Percentiles rank a stretch among this genome's conserved stretches.
Conservation (phyloP, 805 yeast species). For the Metschnikowia cubensis region DNA sequence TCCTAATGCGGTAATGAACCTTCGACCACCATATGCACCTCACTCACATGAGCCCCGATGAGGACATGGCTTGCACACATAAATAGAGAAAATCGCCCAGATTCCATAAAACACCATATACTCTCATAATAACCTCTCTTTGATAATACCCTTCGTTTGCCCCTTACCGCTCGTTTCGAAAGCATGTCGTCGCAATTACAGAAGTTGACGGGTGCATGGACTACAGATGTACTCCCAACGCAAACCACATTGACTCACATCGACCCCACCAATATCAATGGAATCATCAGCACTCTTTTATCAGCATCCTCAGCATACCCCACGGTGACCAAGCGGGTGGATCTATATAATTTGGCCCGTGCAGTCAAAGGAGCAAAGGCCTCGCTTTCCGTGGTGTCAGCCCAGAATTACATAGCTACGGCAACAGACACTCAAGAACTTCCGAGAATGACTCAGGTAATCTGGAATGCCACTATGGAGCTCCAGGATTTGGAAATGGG, state of each 20-base stretch:
- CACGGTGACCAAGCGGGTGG: constrained; percentile 13
- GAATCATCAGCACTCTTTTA: constrained; percentile 10
- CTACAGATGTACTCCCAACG: constrained; percentile 17
- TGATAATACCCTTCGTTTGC: background rate
- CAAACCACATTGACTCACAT: constrained; percentile 19
- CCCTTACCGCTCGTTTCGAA: too few species aligned
- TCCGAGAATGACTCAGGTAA: constrained; percentile 18
- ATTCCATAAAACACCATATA: background rate
- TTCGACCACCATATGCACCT: background rate
- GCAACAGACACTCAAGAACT: constrained; percentile 20
- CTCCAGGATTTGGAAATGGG: constrained; percentile 20
- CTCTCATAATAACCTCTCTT: background rate
- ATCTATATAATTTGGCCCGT: constrained; percentile 16
- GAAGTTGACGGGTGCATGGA: constrained; percentile 17
- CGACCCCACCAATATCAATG: constrained; percentile 13
- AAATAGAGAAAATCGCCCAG: background rate
- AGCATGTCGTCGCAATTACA: constrained; percentile 5
- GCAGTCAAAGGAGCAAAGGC: constrained; percentile 20
- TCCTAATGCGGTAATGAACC: background rate
- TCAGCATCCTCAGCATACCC: constrained; percentile 17
- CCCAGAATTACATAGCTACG: constrained; percentile 20
- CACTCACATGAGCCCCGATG: background rate
- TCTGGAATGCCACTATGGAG: constrained; percentile 20
- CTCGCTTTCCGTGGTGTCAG: constrained; percentile 19
- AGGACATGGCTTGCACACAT: background rate